Percentiles rank a stretch among this genome's conserved stretches.
These are phyloP conservation scores for Abrus pulchellus DNA, from an alignment of 306 rosid species.

Conservation along the genomic window DNA sequence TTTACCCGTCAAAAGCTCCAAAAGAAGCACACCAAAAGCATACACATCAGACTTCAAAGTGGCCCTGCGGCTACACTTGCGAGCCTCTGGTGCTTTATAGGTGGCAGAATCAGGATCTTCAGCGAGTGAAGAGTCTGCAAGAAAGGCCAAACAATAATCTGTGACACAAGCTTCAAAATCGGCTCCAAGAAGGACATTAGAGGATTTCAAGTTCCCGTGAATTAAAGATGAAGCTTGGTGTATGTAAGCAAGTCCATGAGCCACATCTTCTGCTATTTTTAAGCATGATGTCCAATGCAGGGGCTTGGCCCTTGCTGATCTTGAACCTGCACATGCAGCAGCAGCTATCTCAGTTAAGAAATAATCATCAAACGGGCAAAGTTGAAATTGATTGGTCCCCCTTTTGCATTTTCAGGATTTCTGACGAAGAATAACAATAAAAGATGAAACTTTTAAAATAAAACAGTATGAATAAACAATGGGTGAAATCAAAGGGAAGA, in stretches of 20 bases:
- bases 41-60: conserved; percentile 79
- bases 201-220: conserved; percentile 89
- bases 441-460: background rate
- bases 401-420: background rate
- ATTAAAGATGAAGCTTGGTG: conserved; percentile 74
- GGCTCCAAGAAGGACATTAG: conserved; percentile 84
- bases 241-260: conserved; percentile 88
- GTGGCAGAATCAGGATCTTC: conserved; percentile 75
- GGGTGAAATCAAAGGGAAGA: background rate
- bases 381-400: background rate
- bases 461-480: background rate
- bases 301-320: conserved; percentile 87
- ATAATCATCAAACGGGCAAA: conserved; percentile 17
- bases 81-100: conserved; percentile 79
- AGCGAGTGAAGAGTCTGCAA: conserved; percentile 58
- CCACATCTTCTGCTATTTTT: conserved; percentile 95
- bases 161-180: conserved; percentile 93
- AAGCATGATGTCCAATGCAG: conserved; percentile 98
- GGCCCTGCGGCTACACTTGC: conserved; percentile 62
- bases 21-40: conserved; percentile 76
- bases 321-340: conserved; percentile 70
- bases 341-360: conserved; percentile 18
- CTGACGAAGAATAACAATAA: background rate
- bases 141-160: conserved; percentile 73
- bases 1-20: conserved; percentile 93